A percentile compares a stretch with the other conserved stretches of the same genome.
phyloP scores from a whole-genome alignment of 73 alveolate species.

The Tetrahymena thermophila region DNA sequence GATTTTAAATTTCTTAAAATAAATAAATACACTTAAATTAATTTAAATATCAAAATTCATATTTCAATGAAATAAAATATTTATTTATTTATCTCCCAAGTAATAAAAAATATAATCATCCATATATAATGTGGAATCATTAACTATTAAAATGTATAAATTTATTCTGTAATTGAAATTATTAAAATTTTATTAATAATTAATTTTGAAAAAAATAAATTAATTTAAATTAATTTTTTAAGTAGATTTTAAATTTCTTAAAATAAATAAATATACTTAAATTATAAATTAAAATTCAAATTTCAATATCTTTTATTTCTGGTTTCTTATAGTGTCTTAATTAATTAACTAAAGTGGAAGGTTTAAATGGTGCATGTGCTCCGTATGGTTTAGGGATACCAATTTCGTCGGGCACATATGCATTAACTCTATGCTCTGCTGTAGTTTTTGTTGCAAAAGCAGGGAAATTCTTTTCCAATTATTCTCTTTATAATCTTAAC shows the following conservation, averaged over 20 bases:
- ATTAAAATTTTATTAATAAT: too few species aligned
- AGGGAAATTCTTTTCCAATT: conserved; percentile 59
- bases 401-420: conserved; percentile 83
- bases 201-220: too few species aligned
- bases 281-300: conserved; percentile 25
- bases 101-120: too few species aligned
- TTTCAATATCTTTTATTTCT: conserved; percentile 65
- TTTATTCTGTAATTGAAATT: too few species aligned
- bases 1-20: too few species aligned
- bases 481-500: conserved; percentile 59
- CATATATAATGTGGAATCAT: too few species aligned
- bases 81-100: too few species aligned
- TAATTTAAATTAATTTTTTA: too few species aligned
- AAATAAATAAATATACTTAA: not conserved
- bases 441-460: conserved; percentile 76
- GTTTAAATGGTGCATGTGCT: conserved; percentile 88
- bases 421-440: conserved; percentile 92
- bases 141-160: too few species aligned
- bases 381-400: conserved; percentile 85
- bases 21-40: too few species aligned
- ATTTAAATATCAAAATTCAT: too few species aligned
- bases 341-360: conserved; percentile 82
- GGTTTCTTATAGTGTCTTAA: conserved; percentile 89
- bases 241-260: not conserved
- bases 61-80: too few species aligned